These are phyloP conservation scores for Lenzites betulinus DNA, from an alignment of 768 basidiomycete genomes.

Conservation along the genomic window DNA sequence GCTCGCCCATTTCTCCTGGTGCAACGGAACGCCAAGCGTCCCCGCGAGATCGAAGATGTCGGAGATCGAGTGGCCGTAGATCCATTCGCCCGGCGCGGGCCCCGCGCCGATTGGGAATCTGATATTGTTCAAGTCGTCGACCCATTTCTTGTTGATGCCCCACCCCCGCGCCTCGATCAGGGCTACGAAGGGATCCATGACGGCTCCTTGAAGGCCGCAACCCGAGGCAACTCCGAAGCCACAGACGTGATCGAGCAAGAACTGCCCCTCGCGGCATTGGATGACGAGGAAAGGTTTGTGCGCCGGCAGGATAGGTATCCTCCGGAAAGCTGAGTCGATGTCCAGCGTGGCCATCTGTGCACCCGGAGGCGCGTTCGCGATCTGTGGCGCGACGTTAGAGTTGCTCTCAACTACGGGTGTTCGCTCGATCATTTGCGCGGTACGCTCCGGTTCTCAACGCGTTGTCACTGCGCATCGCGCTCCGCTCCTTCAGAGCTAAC, in stretches of 20 bases:
- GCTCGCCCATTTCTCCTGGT: constrained; percentile 19
- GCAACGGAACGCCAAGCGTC: constrained; percentile 29
- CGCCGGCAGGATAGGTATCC: not conserved
- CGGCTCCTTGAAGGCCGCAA: not conserved
- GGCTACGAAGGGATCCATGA: constrained; percentile 8
- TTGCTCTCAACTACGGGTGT: too few species aligned
- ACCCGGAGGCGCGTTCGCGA: constrained; percentile 4
- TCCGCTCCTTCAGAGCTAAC: not conserved
- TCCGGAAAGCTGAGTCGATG: constrained; percentile 1
- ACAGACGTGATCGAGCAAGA: constrained; percentile 2
- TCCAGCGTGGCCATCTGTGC: not conserved
- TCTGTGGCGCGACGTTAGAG: not conserved
- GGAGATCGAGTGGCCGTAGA: not conserved
- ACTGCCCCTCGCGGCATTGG: not conserved
- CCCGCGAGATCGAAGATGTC: constrained; percentile 9
- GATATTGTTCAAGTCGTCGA: constrained; percentile 5
- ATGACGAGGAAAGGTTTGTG: constrained; percentile 4
- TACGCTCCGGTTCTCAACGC: too few species aligned
- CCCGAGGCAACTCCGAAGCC: not conserved
- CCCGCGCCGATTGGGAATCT: not conserved
- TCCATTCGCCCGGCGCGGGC: not conserved
- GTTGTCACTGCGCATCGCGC: too few species aligned
- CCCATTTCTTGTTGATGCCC: constrained; percentile 4
- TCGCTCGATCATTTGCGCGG: too few species aligned
- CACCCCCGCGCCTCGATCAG: not conserved